Base-by-base conservation (phyloP, 1,284 basidiomycete genomes). In the Pseudomicrostroma phylloplanum region DNA sequence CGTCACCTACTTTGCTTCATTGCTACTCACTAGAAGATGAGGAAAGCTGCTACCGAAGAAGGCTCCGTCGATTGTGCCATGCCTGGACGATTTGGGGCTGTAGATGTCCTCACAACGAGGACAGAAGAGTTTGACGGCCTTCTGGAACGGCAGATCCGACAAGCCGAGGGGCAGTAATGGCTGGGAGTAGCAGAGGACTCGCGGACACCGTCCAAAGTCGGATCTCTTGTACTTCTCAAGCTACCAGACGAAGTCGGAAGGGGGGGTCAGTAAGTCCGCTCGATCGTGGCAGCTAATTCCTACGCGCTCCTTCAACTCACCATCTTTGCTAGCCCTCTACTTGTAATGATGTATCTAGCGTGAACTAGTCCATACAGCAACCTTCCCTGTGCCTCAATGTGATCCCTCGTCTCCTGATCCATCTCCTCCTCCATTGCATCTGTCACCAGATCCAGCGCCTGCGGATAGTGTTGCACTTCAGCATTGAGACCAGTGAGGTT, bases 401-500 rank as follows among this genome's bases (percentile, higher is more conserved):
- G 63, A 48, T 79, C 77, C 19, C 76, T 63, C 51, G 67, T 63
- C 4, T 71, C 69, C 25, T 77, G 74, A 23, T 71, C 72, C 15
- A 78, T 62, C 25, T 72, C 70, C 25, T 78, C 76, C 41, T 78
- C 74, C n/a, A 77, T 61, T 36, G 76, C 72, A 64, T 78, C 76
- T 3, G 93, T 97, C 69, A 98, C 96, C 62, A 97, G 84, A 79
- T 98, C 94, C 59, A 98, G 83, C 0, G 94, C 94, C 73, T 96
- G 89, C 1, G 88, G 83, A 76, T 97, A 98, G 81, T 96, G 91
- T 67, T 92, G 87, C 7, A 97, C 92, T 80, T 98, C 94, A 68
- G 90, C 90, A 81, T 97, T 97, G 65, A 97, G 84, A 1, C 96
- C 94, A 0, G 94, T 98, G 61, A 98, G 84, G 81, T 97, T 98